These are phyloP conservation scores for Suhomyces chickasaworum DNA, from an alignment of 1,139 yeast species.

Conservation along the genomic window DNA sequence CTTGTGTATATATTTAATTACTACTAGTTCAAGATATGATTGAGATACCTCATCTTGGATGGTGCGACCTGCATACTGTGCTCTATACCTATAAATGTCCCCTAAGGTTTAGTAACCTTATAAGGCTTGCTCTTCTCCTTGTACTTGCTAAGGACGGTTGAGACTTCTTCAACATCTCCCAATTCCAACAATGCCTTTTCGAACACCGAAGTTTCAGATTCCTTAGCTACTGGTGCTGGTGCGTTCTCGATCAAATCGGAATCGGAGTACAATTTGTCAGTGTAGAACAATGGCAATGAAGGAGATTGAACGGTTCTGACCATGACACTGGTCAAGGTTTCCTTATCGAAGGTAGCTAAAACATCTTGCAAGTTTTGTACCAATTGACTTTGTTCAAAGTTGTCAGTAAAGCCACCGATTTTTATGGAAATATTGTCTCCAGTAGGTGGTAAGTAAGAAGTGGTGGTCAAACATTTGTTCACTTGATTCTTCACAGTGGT, in stretches of 20 bases:
- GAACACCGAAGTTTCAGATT: conserved; percentile 54
- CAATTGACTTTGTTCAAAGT: conserved; percentile 33
- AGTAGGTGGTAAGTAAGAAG: conserved; percentile 70
- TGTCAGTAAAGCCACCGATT: conserved; percentile 59
- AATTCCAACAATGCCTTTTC: conserved; percentile 81
- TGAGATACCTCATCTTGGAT: not conserved
- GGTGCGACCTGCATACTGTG: conserved; percentile 4
- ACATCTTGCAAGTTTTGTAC: conserved; percentile 61
- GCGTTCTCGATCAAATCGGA: conserved; percentile 28
- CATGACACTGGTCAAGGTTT: conserved; percentile 57
- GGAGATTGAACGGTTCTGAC: conserved; percentile 76
- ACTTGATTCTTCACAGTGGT: conserved; percentile 61
- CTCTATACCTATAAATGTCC: conserved; percentile 5
- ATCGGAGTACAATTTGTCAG: conserved; percentile 57
- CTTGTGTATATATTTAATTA: not conserved
- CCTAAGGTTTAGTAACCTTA: conserved; percentile 12
- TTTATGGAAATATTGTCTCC: conserved; percentile 69
- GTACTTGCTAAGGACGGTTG: conserved; percentile 48
- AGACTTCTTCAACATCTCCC: conserved; percentile 68
- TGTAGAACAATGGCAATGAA: conserved; percentile 76
- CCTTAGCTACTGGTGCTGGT: conserved; percentile 25
- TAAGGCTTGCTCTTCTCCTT: conserved; percentile 21
- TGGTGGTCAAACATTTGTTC: conserved; percentile 56
- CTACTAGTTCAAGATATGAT: not conserved
- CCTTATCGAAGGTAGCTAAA: conserved; percentile 47